Percentiles rank a stretch among this genome's conserved stretches.
Conservation (phyloP, 106 monocot species). For the Allium fistulosum region DNA sequence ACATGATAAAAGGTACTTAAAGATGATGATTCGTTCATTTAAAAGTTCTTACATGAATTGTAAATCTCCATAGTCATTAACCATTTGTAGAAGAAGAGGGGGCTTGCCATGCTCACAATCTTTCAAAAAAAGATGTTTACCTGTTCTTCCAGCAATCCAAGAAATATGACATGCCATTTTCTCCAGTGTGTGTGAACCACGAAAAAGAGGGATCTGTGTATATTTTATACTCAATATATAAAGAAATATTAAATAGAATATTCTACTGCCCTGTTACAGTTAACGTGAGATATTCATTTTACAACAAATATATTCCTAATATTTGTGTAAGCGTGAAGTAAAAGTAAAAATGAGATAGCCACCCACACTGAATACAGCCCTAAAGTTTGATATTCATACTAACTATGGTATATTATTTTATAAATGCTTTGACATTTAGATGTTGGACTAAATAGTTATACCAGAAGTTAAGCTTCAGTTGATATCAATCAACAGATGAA, state of each 20-base stretch:
- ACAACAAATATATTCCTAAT: not conserved
- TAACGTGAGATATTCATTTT: not conserved
- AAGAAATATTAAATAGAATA: not conserved
- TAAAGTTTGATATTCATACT: no score
- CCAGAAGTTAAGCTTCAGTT: no score
- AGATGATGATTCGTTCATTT: conserved; percentile 1
- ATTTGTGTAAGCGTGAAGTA: no score
- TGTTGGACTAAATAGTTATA: no score
- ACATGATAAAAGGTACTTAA: not conserved
- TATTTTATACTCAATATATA: not conserved
- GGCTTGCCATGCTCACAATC: conserved; percentile 48
- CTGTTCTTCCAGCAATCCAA: conserved; percentile 59
- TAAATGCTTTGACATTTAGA: no score
- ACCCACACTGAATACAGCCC: no score
- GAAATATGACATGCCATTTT: conserved; percentile 50
- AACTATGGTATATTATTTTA: no score
- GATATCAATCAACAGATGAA: no score
- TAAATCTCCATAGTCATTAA: conserved; percentile 47
- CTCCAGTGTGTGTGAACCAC: conserved; percentile 57
- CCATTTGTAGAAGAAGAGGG: conserved; percentile 88
- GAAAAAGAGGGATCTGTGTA: conserved; percentile 61
- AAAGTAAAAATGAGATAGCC: no score
- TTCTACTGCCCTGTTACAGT: no score
- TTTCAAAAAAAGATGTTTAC: conserved; percentile 74
- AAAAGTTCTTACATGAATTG: conserved; percentile 47